phyloP scores from a whole-genome alignment of 169 alveolate genomes.

The Plasmodium berghei region DNA sequence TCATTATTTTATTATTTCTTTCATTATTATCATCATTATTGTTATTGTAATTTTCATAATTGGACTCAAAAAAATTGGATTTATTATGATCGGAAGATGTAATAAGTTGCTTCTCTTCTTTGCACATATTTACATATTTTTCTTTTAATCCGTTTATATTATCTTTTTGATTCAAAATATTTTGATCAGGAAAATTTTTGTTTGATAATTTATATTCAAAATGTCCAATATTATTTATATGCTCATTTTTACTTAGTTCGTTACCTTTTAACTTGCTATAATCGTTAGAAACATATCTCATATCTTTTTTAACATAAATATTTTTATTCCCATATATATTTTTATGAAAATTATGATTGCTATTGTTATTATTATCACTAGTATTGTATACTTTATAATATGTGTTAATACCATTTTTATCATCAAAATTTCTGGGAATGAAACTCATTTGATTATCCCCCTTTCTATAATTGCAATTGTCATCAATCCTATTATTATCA shows the following conservation, averaged over 20 bases:
- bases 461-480: not conserved
- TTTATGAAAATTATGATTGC: constrained; percentile 12
- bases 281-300: constrained; percentile 23
- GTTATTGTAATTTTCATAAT: constrained; percentile 30
- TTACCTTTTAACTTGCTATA: constrained; percentile 13
- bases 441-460: not conserved
- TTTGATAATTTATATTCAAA: constrained; percentile 16
- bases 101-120: not conserved
- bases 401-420: not conserved
- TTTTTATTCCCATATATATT: constrained; percentile 26
- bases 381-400: not conserved
- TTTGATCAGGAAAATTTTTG: constrained; percentile 19
- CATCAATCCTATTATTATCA: not conserved
- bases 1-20: constrained; percentile 9
- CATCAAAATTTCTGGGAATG: not conserved
- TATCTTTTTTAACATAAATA: constrained; percentile 14
- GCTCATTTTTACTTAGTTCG: constrained; percentile 5
- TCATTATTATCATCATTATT: constrained; percentile 19
- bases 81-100: not conserved
- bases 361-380: constrained; percentile 3
- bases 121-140: constrained; percentile 34
- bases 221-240: not conserved
- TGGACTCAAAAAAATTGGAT: constrained; percentile 20
- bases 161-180: constrained; percentile 4
- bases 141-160: constrained; percentile 33